phyloP scores from a whole-genome alignment of 163 green algal genomes.

The Chlamydomonas reinhardtii region DNA sequence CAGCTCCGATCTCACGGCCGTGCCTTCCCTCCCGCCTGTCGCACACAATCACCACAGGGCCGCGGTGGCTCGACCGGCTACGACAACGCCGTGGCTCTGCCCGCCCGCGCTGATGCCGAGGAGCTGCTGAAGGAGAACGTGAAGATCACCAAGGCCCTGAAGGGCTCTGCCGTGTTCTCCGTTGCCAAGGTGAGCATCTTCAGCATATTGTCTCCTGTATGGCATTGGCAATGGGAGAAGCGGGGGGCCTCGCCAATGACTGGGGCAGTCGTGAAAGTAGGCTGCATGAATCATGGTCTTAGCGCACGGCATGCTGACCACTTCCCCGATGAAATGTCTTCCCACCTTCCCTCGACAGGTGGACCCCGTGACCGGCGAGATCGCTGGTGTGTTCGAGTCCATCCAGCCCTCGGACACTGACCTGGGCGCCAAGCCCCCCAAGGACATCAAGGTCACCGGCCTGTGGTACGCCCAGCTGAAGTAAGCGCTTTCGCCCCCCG shows the following conservation, averaged over 20 bases:
- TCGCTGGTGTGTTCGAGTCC: constrained; percentile 97
- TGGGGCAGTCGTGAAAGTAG: too few relatives aligned
- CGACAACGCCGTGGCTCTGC: constrained; percentile 97
- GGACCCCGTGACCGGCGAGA: constrained; percentile 92
- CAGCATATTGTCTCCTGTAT: too few relatives aligned
- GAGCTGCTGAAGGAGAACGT: constrained; percentile 97
- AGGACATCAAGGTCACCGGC: constrained; percentile 99
- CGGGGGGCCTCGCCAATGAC: too few relatives aligned
- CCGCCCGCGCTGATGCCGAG: constrained; percentile 89
- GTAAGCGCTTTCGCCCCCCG: constrained; percentile 3
- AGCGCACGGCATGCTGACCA: too few relatives aligned
- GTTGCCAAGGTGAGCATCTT: constrained; percentile 81
- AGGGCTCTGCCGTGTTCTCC: constrained; percentile 94
- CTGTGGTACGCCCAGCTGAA: constrained; percentile 67
- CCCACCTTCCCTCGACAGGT: constrained; percentile 52
- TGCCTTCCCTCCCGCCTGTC: too few relatives aligned
- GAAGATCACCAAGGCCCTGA: constrained; percentile 90
- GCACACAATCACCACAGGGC: constrained; percentile 81
- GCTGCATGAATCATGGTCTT: too few relatives aligned
- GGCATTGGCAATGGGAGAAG: too few relatives aligned
- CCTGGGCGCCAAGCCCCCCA: constrained; percentile 96
- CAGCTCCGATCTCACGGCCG: not conserved
- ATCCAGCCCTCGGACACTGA: constrained; percentile 99
- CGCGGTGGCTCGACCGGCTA: constrained; percentile 97
- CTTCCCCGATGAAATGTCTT: too few relatives aligned